phyloP scores from a whole-genome alignment of 495 filamentous ascomycete species.

The Penicillium longicatenatum region DNA sequence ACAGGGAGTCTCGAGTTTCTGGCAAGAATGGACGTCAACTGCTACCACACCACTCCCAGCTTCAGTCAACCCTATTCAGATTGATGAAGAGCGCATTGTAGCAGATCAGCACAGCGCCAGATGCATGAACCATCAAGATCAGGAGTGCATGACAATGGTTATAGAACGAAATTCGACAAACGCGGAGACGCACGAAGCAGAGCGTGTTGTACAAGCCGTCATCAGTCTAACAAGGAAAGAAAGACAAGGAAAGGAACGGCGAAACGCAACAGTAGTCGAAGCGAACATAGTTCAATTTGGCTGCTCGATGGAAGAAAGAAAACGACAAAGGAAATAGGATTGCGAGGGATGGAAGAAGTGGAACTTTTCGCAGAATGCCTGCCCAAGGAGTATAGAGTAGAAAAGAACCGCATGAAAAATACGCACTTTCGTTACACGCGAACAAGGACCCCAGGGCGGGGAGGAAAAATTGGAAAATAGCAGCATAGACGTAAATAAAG shows the following conservation, averaged over 20 bases:
- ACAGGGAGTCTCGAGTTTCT: slow-evolving; percentile 1
- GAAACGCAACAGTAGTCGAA: slow-evolving; percentile 38
- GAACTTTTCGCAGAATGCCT: slow-evolving; percentile 55
- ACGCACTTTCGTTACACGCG: slow-evolving; percentile 43
- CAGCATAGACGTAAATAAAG: slow-evolving; percentile 16
- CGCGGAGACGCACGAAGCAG: slow-evolving; percentile 28
- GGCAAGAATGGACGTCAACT: not conserved
- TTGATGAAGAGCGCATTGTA: not conserved
- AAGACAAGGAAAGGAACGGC: slow-evolving; percentile 26
- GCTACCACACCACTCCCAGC: not conserved
- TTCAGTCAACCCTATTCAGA: not conserved
- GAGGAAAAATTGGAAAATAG: slow-evolving; percentile 22
- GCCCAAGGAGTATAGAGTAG: slow-evolving; percentile 46
- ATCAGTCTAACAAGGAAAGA: slow-evolving; percentile 29
- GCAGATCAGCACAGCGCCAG: slow-evolving; percentile 10
- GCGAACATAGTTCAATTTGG: slow-evolving; percentile 48
- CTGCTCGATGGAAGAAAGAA: slow-evolving; percentile 41
- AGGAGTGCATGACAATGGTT: slow-evolving; percentile 19
- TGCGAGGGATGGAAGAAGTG: slow-evolving; percentile 36
- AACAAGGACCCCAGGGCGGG: slow-evolving; percentile 35
- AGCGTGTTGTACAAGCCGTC: slow-evolving; percentile 31
- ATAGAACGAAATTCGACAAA: slow-evolving; percentile 23
- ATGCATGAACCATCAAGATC: slow-evolving; percentile 18
- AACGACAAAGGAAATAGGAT: slow-evolving; percentile 37
- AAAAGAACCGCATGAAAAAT: slow-evolving; percentile 42